Evolutionary conservation across 176 grass and related monocot genomes (phyloP).

Genomic region (Musa itinerans): DNA sequence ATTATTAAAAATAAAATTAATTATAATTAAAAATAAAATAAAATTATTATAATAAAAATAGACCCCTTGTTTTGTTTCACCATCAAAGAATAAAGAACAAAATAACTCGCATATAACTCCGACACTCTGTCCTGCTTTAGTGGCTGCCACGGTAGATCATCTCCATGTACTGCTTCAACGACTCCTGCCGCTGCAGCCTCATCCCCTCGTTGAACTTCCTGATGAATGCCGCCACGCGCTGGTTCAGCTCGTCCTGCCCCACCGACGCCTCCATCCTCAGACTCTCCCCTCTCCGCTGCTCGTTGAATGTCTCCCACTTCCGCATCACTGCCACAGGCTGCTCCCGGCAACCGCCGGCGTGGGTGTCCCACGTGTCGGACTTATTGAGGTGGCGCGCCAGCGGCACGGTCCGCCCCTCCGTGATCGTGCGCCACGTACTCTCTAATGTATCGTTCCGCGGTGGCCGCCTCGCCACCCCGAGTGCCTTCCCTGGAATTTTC

Average conservation of each 20-base stretch:
- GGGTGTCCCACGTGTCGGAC: constrained; percentile 71
- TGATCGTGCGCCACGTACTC: constrained; percentile 90
- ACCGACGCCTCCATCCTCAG: constrained; percentile 57
- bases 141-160: constrained; percentile 43
- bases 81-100: too few species aligned
- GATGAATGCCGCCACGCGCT: constrained; percentile 78
- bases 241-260: constrained; percentile 80
- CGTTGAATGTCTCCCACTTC: constrained; percentile 70
- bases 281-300: constrained; percentile 19
- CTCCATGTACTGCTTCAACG: constrained; percentile 70
- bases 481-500: constrained; percentile 19
- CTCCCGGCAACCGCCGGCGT: constrained; percentile 1
- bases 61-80: too few species aligned
- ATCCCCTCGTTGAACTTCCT: constrained; percentile 96
- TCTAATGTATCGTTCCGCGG: constrained; percentile 62
- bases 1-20: too few species aligned
- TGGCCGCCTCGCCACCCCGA: constrained; percentile 40
- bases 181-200: constrained; percentile 76
- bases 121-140: constrained; percentile 9
- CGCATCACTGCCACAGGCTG: constrained; percentile 19
- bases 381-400: constrained; percentile 83
- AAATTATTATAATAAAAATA: too few species aligned
- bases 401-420: constrained; percentile 51
- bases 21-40: too few species aligned
- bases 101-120: too few species aligned